Conservation (phyloP, 805 yeast genomes). For the Yamadazyma laniorum region DNA sequence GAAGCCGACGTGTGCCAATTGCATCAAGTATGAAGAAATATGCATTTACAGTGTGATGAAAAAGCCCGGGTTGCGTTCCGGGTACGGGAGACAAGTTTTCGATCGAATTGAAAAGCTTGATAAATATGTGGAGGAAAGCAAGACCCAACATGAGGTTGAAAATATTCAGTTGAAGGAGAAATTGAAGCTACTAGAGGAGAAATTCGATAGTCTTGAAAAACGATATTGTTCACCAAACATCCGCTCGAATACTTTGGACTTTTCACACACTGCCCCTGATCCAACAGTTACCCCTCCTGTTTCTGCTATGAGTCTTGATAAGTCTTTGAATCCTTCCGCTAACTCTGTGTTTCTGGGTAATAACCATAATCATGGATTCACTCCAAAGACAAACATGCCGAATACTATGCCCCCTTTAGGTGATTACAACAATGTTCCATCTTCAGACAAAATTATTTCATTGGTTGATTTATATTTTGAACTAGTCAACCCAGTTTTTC, state of each 20-base stretch:
- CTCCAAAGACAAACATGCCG: background rate
- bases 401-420: background rate
- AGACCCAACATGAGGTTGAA: constrained; percentile 11
- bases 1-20: constrained; percentile 15
- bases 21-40: constrained; percentile 12
- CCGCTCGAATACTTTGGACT: too few relatives aligned
- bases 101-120: constrained; percentile 13
- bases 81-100: constrained; percentile 19
- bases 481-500: constrained; percentile 15
- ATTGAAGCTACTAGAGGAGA: constrained; percentile 10
- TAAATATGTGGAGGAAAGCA: constrained; percentile 3
- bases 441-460: constrained; percentile 5
- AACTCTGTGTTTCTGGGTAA: too few relatives aligned
- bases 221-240: constrained; percentile 2
- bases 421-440: constrained; percentile 6
- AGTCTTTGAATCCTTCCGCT: too few relatives aligned
- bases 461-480: constrained; percentile 15
- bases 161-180: constrained; percentile 9
- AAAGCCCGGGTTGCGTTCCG: constrained; percentile 19
- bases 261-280: background rate
- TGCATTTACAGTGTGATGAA: constrained; percentile 18
- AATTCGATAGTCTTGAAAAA: constrained; percentile 9
- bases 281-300: too few relatives aligned
- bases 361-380: background rate
- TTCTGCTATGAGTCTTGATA: too few relatives aligned